Evolutionary conservation across 257 asterid species (phyloP).

Genomic region (Salvia rosmarinus): DNA sequence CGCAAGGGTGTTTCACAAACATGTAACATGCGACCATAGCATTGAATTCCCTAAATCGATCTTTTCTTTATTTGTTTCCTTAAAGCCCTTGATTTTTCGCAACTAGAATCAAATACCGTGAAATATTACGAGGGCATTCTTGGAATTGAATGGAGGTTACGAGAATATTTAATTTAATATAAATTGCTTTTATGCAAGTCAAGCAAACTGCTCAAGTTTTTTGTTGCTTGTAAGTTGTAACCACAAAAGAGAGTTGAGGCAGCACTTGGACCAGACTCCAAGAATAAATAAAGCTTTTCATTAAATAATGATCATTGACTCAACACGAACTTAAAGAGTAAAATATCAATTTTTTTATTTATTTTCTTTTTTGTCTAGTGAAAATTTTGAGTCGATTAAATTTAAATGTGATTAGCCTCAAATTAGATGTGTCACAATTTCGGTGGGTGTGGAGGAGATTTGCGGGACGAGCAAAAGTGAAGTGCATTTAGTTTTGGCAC

Average conservation of each 20-base stretch:
- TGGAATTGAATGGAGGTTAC: constrained; percentile 38
- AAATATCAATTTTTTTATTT: too few relatives aligned
- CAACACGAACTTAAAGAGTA: constrained; percentile 13
- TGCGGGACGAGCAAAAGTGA: constrained; percentile 7
- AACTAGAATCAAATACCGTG: constrained; percentile 16
- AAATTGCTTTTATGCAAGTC: constrained; percentile 40
- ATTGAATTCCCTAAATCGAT: constrained; percentile 43
- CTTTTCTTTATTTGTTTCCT: constrained; percentile 25
- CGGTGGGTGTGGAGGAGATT: constrained; percentile 1
- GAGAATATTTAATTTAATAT: constrained; percentile 18
- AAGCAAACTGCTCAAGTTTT: constrained; percentile 37
- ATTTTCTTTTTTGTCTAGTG: background rate
- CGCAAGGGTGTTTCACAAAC: constrained; percentile 40
- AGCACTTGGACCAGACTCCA: constrained; percentile 24
- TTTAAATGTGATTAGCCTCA: constrained; percentile 33
- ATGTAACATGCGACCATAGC: constrained; percentile 82
- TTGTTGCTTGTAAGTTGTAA: constrained; percentile 41
- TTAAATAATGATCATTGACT: constrained; percentile 28
- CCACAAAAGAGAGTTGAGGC: constrained; percentile 27
- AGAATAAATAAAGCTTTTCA: constrained; percentile 30
- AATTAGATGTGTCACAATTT: background rate
- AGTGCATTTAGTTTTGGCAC: constrained; percentile 40
- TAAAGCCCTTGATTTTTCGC: constrained; percentile 36
- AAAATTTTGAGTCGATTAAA: background rate
- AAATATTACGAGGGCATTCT: constrained; percentile 22